Evolutionary conservation across 192 early-diverging fungal species (phyloP).

Genomic region (Podila epigama): DNA sequence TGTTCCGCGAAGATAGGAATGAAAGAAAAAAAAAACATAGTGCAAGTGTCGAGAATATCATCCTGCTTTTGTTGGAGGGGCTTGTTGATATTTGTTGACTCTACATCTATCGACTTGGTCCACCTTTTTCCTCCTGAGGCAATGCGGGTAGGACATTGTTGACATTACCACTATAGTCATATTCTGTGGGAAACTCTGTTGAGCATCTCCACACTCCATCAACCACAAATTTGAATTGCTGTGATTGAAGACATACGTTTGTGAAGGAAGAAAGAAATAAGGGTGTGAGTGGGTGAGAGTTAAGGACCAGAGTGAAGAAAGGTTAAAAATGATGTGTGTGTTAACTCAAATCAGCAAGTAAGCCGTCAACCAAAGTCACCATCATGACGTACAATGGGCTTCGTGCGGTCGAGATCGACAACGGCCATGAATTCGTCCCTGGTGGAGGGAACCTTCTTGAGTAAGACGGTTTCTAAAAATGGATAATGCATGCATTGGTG

Average conservation of each 20-base stretch:
- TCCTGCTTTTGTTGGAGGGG: no score
- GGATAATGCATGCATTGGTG: not conserved
- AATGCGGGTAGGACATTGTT: conserved; percentile 25
- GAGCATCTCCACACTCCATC: conserved; percentile 54
- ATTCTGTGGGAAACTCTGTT: conserved; percentile 33
- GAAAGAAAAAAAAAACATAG: no score
- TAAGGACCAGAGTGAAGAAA: not conserved
- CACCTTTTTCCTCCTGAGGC: not conserved
- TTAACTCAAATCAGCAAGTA: no score
- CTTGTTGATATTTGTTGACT: not conserved
- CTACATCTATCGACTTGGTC: not conserved
- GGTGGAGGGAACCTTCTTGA: conserved; percentile 15
- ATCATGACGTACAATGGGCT: conserved; percentile 19
- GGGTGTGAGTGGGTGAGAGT: not conserved
- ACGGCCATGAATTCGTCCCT: conserved; percentile 17
- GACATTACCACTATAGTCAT: conserved; percentile 27
- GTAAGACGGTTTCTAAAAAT: conserved; percentile 16
- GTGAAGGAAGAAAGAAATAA: not conserved
- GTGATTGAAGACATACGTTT: not conserved
- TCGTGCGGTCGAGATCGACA: conserved; percentile 25
- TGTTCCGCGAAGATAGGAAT: no score
- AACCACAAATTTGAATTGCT: conserved; percentile 52
- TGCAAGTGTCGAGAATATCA: no score
- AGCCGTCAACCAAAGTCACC: no score
- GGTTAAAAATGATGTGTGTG: not conserved